Base-by-base conservation (phyloP, 495 filamentous ascomycete genomes). In the Aspergillus ellipticus region DNA sequence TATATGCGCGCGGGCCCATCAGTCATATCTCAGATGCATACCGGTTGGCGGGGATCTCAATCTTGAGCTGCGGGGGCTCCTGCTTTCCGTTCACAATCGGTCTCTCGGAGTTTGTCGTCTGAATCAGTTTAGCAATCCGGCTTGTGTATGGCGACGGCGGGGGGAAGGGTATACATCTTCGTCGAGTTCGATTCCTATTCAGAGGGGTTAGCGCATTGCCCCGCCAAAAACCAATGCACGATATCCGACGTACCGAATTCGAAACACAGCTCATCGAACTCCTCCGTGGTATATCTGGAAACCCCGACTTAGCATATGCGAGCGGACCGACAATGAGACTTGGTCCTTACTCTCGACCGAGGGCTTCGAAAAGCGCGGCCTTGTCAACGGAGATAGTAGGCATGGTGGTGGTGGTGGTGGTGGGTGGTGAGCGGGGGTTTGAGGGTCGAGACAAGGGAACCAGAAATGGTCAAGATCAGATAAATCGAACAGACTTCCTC, bases 261-360 rank as follows among this genome's bases (percentile, higher is more conserved):
- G 81, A 99, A 98, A 70, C 94, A 99, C 61, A 99, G 78, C 66
- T 96, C 87, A 66, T 98, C 93, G 69, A 99, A 97, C 67, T 93
- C 89, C 59, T 96, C 84, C 62, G 88, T 89, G 42, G 92, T 96
- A 70, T 91, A 96, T 24, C 89, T 92, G 37, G 31, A 68, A 57
- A 39, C 8, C 31, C 21, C 17, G 26, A 10, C 21, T 60, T 13
- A 60, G 49, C 2, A 28, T 1, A 49, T 1, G 15, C 13, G 31
- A 20, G 4, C n/a, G 13, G 15, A 4, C 13, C 0, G 16, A n/a
- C 39, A 43, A 29, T 19, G 20, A 0, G 45, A 16, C 29, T 19
- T 63, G 42, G 37, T 24, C 74, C 86, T 69, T 80, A 96, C 86
- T 94, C 84, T 71, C 87, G 85, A 62, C 91, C 93, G 53, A 98